Evolutionary conservation across 2,329 filamentous ascomycete genomes (phyloP).

Genomic region (Gnomoniopsis sp.): DNA sequence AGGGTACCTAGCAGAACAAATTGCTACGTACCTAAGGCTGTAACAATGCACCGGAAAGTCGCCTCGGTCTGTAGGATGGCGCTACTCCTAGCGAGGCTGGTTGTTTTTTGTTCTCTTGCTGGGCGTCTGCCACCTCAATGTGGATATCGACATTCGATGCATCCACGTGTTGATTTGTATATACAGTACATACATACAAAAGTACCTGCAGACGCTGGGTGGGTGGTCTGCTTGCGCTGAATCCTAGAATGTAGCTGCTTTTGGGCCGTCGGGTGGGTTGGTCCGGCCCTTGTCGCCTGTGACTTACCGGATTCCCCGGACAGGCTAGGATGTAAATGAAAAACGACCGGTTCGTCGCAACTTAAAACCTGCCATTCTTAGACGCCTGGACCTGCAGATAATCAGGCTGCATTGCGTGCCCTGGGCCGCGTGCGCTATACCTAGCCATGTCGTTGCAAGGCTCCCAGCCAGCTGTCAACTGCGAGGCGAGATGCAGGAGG

Average conservation of each 20-base stretch:
- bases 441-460: not conserved
- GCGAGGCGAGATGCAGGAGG: not conserved
- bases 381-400: not conserved
- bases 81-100: no score
- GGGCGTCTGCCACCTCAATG: not conserved
- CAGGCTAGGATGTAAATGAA: not conserved
- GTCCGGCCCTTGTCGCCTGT: not conserved
- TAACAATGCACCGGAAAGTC: not conserved
- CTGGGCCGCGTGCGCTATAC: no score
- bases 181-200: no score
- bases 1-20: conserved; percentile 9
- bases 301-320: not conserved
- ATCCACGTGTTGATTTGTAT: not conserved
- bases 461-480: conserved; percentile 1
- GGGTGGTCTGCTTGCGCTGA: no score
- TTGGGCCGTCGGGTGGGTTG: not conserved
- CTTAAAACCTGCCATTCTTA: not conserved
- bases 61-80: not conserved
- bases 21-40: no score
- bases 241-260: not conserved
- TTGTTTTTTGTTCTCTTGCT: no score
- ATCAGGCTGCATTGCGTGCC: not conserved
- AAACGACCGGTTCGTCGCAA: not conserved
- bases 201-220: no score
- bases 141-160: not conserved